Evolutionary conservation across 768 basidiomycete species (phyloP), one percentile per base, ranked within the genome.

Genomic region (Hygrophoropsis aurantiaca): DNA sequence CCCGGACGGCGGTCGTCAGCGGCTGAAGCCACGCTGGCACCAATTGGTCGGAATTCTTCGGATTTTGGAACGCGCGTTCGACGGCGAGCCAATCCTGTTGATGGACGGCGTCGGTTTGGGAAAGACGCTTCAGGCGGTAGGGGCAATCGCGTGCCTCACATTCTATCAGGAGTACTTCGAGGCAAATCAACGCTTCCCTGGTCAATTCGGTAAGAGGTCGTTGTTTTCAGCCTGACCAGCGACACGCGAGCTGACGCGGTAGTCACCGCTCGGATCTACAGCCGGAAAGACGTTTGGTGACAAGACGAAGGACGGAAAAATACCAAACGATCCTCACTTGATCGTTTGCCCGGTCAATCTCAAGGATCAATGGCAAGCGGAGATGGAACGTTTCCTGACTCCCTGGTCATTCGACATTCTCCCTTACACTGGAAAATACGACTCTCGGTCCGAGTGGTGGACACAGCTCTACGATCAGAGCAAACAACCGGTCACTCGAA

Each of bases 81-180:
- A 50, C 1, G 21, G 32, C 0, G 1, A 47, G 10, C 50, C 50
- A 0, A 36, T 62, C 2, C 47, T 64, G 0, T 35, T 62, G 0
- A 60, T 65, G 60, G 62, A 65, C 26, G 50, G 52, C 0, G 57
- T 64, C 0, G 56, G 62, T 0, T 46, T 65, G 2, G 57, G 60
- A 0, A 64, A 64, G 35, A 62, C 56, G 0, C 32, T 64, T 2
- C 55, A 64, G 11, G 54, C 50, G 0, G 44, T 65, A 2, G 51
- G 56, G 1, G 9, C 53, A 2, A 48, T 65, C 2, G 44, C 50
- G 2, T 44, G 49, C 13, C 26, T 55, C 1, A 25, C 55, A 1
- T 61, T 46, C 7, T 23, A 19, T 0, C 8, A 20, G 0, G 16
- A 23, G 15, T 46, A 38, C 20, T 9, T 8, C 36, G 16, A 7